Evolutionary conservation across 495 filamentous ascomycete genomes (phyloP).

Genomic region (Aspergillus homomorphus): DNA sequence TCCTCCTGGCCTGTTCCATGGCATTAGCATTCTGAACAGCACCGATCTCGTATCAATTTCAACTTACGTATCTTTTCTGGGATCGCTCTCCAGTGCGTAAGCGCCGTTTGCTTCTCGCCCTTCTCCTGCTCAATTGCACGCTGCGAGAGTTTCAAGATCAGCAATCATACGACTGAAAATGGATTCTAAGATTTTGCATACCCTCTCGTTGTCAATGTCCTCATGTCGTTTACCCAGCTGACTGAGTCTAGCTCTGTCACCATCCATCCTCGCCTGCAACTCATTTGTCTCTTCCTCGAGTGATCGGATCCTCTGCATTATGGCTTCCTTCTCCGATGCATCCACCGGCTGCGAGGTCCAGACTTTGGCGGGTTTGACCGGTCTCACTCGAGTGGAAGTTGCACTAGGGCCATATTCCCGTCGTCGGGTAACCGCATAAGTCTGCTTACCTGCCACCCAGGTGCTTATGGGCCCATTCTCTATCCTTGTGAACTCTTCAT

Average conservation of each 20-base stretch:
- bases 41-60: too few relatives aligned
- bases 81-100: constrained; percentile 59
- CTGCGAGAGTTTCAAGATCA: constrained; percentile 27
- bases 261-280: constrained; percentile 31
- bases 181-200: constrained; percentile 17
- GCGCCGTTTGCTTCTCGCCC: constrained; percentile 54
- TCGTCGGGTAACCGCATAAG: constrained; percentile 59
- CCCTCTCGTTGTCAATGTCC: constrained; percentile 35
- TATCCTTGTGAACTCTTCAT: constrained; percentile 60
- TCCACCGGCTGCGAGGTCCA: constrained; percentile 83
- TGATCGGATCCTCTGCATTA: constrained; percentile 41
- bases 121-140: constrained; percentile 52
- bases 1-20: constrained; percentile 50
- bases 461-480: constrained; percentile 48
- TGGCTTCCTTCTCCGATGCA: constrained; percentile 50
- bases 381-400: constrained; percentile 58
- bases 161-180: constrained; percentile 4
- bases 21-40: constrained; percentile 15
- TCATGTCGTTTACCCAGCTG: constrained; percentile 29
- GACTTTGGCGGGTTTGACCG: constrained; percentile 51
- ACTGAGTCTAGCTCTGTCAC: constrained; percentile 36
- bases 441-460: constrained; percentile 62
- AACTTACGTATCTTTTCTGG: constrained; percentile 67
- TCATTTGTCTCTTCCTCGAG: constrained; percentile 42
- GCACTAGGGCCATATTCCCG: constrained; percentile 71